These are phyloP conservation scores for Ordospora colligata DNA, from an alignment of 371 early-diverging fungal genomes.

Conservation along the genomic window DNA sequence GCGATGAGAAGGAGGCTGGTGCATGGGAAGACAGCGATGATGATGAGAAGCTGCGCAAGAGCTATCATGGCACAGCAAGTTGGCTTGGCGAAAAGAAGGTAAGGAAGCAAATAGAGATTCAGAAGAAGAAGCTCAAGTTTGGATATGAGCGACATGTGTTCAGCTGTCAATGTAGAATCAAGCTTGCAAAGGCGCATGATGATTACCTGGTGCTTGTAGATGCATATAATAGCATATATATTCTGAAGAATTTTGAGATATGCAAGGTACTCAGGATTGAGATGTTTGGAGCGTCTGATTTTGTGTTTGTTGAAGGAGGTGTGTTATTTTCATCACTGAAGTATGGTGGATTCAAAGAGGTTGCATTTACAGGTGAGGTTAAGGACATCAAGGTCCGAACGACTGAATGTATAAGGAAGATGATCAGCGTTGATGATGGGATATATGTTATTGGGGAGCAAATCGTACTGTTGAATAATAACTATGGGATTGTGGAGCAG, in stretches of 20 bases:
- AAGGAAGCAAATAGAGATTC: slow-evolving; percentile 20
- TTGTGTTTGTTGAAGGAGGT: slow-evolving; percentile 1
- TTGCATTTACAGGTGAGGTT: slow-evolving; percentile 18
- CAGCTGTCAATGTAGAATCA: slow-evolving; percentile 39
- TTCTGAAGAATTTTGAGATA: slow-evolving; percentile 23
- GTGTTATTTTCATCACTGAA: slow-evolving; percentile 19
- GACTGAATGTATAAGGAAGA: slow-evolving; percentile 15
- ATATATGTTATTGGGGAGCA: slow-evolving; percentile 29
- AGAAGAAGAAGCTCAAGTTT: not conserved
- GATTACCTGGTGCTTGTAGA: slow-evolving; percentile 33
- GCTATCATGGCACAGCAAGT: not conserved
- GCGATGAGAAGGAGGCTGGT: not conserved
- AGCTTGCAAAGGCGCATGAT: slow-evolving; percentile 16
- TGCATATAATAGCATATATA: slow-evolving; percentile 47
- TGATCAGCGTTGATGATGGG: not conserved
- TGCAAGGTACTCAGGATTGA: slow-evolving; percentile 34
- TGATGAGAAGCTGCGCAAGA: slow-evolving; percentile 3
- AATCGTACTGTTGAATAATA: not conserved
- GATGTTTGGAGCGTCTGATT: slow-evolving; percentile 31
- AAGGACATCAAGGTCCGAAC: slow-evolving; percentile 14
- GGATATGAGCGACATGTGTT: slow-evolving; percentile 22
- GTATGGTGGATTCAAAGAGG: slow-evolving; percentile 11
- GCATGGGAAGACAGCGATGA: slow-evolving; percentile 49
- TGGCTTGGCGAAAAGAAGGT: slow-evolving; percentile 35
- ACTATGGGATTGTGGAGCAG: not conserved